Conservation (phyloP, 345 rosid genomes). For the Eucalyptus cladocalyx region DNA sequence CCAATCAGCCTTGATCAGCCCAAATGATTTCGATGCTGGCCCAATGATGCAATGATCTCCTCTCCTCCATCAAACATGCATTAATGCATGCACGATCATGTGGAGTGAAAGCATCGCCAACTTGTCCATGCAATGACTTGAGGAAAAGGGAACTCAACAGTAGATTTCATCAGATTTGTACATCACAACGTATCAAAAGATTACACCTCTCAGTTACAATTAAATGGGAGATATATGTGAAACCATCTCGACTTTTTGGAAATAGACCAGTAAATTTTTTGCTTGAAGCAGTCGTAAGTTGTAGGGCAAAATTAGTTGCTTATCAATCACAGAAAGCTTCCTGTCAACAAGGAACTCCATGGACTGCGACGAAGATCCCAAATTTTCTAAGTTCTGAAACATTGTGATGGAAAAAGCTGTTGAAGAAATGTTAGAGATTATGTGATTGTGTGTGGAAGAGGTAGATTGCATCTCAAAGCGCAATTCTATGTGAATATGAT, state of each 20-base stretch:
- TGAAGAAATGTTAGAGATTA: neutral
- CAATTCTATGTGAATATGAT: neutral
- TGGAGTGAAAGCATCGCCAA: neutral
- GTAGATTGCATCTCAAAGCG: neutral
- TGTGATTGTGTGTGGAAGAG: neutral
- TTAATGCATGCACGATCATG: neutral
- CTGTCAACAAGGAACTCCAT: neutral
- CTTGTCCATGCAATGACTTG: neutral
- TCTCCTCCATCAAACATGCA: neutral
- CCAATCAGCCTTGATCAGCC: neutral
- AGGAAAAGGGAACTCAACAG: neutral
- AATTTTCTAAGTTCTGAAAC: neutral
- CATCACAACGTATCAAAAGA: neutral
- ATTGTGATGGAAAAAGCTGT: neutral
- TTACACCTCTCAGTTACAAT: neutral
- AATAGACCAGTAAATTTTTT: neutral
- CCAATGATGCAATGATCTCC: neutral
- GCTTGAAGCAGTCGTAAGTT: neutral
- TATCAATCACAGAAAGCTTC: neutral
- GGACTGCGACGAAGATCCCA: neutral
- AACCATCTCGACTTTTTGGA: neutral
- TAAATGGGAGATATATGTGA: neutral
- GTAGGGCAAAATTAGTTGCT: neutral
- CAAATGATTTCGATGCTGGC: neutral
- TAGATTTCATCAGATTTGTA: neutral